Conservation (phyloP, 179 eudicot species). For the Amaranthus tricolor region DNA sequence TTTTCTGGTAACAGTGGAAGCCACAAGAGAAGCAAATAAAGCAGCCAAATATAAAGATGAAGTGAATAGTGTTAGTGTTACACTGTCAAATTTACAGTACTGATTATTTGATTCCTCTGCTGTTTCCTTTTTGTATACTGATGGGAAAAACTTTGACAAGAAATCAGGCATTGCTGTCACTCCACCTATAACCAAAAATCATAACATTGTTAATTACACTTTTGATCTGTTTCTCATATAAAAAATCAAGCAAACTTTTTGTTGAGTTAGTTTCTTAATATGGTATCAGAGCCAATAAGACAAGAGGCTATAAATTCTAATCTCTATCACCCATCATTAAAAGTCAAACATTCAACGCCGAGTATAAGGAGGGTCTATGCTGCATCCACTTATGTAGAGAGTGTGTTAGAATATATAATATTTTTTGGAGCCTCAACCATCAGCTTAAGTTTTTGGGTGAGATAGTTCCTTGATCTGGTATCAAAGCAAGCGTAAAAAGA, state of each 20-base stretch:
- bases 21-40: slow-evolving; percentile 34
- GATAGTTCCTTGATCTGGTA: no score
- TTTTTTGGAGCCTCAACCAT: no score
- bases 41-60: slow-evolving; percentile 46
- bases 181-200: slow-evolving; percentile 27
- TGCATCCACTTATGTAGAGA: background rate
- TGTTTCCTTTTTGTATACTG: slow-evolving; percentile 28
- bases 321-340: background rate
- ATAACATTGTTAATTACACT: background rate
- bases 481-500: no score
- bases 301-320: no score
- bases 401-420: no score
- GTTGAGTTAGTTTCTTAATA: no score
- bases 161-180: slow-evolving; percentile 44
- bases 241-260: no score
- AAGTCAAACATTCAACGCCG: no score
- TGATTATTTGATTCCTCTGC: slow-evolving; percentile 26
- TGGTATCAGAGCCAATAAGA: no score
- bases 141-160: slow-evolving; percentile 30
- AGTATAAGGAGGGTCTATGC: no score
- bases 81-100: slow-evolving; percentile 44
- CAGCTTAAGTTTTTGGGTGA: no score
- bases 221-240: no score
- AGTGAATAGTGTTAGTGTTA: slow-evolving; percentile 38
- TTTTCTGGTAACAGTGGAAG: slow-evolving; percentile 31